Base-by-base conservation (phyloP, 768 basidiomycete genomes). In the Tulasnella sp. region DNA sequence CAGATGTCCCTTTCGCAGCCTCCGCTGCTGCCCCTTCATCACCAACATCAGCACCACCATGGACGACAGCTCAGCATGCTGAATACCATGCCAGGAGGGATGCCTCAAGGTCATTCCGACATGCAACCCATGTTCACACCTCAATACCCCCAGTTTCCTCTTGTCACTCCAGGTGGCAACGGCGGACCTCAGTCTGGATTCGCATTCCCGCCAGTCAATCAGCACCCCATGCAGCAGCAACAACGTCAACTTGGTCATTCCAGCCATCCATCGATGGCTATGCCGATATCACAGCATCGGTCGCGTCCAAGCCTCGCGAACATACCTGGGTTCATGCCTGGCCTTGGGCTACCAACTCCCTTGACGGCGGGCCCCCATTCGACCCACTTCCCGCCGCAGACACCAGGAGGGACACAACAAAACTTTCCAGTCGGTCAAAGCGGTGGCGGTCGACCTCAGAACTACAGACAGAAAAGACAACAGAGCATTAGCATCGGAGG, bases 401-500 rank as follows among this genome's bases (percentile, higher is more conserved):
- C 61, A 3, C 61, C 61, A 2, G 53, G 59, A 17, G 59, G 27
- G 19, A 24, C 53, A 1, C 53, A 56, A 22, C 54, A 27, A 27
- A 41, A 49, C 8, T 46, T 56, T 42, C 30, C 19, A 15, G 21
- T 12, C 22, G 57, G 55, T 19, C 51, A 21, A 11, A 21, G 43
- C 15, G 21, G 25, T 12, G 42, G 58, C 24, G 25, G 24, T 22
- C 43, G 31, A 17, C 57, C 24, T 7, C 54, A 17, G 8, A 58
- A 21, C 21, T 60, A 12, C 42, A 46, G 41, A 19, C 59, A 46
- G 29, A 61, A 60, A 5, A 27, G 62, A 29, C 21, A 53, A 12
- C 60, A 48, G 15, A 79, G 78, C 63, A 63, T 84, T 45, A 87
- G 83, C 67, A 80, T 85, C 43, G 89, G 89, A 11, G 89, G 89